phyloP scores from a whole-genome alignment of 441 rosid species.

The Mallotus repandus region DNA sequence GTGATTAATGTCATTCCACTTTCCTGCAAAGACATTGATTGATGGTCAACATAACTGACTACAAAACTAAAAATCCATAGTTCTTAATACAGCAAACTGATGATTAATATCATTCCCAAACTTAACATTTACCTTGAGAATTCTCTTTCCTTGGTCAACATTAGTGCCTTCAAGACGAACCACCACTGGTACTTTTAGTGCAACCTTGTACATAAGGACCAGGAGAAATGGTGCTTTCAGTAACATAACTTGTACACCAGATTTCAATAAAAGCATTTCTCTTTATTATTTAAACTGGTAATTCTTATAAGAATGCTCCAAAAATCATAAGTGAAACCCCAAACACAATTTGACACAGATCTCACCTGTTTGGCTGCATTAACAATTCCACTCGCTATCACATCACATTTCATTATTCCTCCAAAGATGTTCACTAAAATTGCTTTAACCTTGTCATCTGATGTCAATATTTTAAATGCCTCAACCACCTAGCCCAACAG shows the following conservation, averaged over 20 bases:
- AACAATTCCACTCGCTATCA: slow-evolving; percentile 97
- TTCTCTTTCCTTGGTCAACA: slow-evolving; percentile 98
- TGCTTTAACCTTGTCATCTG: slow-evolving; percentile 97
- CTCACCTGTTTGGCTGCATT: slow-evolving; percentile 95
- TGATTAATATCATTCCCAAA: slow-evolving; percentile 6
- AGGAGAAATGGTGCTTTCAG: background rate
- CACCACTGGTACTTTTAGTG: slow-evolving; percentile 94
- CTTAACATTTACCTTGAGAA: slow-evolving; percentile 56
- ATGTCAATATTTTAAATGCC: slow-evolving; percentile 94
- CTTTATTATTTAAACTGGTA: background rate
- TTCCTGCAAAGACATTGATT: slow-evolving; percentile 51
- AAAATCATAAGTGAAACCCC: background rate
- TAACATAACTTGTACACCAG: background rate
- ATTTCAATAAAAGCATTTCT: background rate
- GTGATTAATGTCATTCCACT: slow-evolving; percentile 85
- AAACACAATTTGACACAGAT: background rate
- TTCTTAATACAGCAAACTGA: background rate
- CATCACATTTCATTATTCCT: slow-evolving; percentile 97
- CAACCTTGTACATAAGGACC: slow-evolving; percentile 43
- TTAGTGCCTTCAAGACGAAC: slow-evolving; percentile 98
- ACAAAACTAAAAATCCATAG: background rate
- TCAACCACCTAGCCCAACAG: slow-evolving; percentile 73
- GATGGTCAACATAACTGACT: background rate
- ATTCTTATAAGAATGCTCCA: background rate
- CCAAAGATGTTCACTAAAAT: slow-evolving; percentile 96